These are phyloP conservation scores for Wickerhamiella australiensis DNA, from an alignment of 805 yeast genomes.

Conservation along the genomic window DNA sequence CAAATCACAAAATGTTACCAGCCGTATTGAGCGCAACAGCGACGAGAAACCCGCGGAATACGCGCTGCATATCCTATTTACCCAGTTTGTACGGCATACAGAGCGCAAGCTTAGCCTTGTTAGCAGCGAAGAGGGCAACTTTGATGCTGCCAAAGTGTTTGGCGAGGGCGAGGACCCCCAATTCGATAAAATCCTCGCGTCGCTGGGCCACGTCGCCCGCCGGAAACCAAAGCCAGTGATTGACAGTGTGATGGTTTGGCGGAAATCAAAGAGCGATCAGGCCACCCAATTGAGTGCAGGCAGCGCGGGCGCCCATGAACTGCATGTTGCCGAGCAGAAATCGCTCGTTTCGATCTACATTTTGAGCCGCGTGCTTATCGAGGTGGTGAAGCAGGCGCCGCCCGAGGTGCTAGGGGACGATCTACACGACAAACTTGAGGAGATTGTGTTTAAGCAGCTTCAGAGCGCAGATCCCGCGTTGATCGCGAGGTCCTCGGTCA, in stretches of 20 bases:
- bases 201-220: constrained; percentile 83
- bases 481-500: constrained; percentile 54
- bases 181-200: constrained; percentile 74
- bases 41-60: constrained; percentile 42
- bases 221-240: constrained; percentile 89
- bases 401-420: constrained; percentile 63
- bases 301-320: constrained; percentile 10
- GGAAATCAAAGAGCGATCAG: constrained; percentile 82
- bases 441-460: constrained; percentile 81
- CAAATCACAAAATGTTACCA: not conserved
- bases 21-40: not conserved
- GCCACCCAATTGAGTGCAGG: constrained; percentile 30
- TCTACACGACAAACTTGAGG: constrained; percentile 73
- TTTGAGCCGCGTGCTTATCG: constrained; percentile 81
- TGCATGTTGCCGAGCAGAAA: constrained; percentile 59
- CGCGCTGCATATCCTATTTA: constrained; percentile 84
- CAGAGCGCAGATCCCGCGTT: constrained; percentile 72
- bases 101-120: constrained; percentile 84
- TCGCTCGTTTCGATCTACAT: constrained; percentile 79
- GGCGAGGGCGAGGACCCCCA: constrained; percentile 78
- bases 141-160: constrained; percentile 25
- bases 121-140: constrained; percentile 50
- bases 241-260: constrained; percentile 97
- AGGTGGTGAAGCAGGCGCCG: constrained; percentile 80
- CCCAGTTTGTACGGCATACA: constrained; percentile 89